Base-by-base conservation (phyloP, 2,329 filamentous ascomycete genomes). In the Alternaria panax region DNA sequence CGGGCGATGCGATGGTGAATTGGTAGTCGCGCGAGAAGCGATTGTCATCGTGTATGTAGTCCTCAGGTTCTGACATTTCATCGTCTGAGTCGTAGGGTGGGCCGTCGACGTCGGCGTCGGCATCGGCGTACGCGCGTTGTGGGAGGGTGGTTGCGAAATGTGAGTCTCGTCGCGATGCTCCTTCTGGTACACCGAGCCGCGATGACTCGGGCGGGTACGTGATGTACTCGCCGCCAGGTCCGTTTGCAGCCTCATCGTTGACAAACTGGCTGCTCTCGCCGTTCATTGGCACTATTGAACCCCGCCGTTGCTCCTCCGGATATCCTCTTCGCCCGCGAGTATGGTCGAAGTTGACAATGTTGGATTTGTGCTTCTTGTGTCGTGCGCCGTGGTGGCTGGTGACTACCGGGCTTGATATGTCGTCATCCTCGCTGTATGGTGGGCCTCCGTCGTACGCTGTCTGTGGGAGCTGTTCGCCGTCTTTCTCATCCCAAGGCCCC, bases 381-480 rank as follows among this genome's bases (percentile, higher is more conserved):
- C 91, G 86, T 38, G 91, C 91, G 41, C 60, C 65, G 51, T 75
- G 73, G 48, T 76, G 73, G 66, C 90, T 92, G 14, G 93, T 92
- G 18, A 97, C 92, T 16, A 90, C 86, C 0, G 93, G 93, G 74
- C 93, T 96, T 73, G 95, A 92, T 42, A 97, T 84, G 78, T 98
- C 95, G 70, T 98, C 93, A 72, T 98, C 93, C 80, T 97, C 93
- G 78, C 92, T 96, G 81, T 93, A 98, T 2, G 93, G 94, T 22
- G 93, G 93, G 0, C 93, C 93, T 74, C 78, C 78, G 48, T 88
- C 91, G 70, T 95, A 94, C 48, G 92, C 87, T 74, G 95, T 93
- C 20, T 91, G 90, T 9, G 92, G 90, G 16, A 96, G 83, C 71
- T 93, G 90, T 67, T 91, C 86, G 24, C 85, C 87, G 4, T 63